Evolutionary conservation across 805 yeast genomes (phyloP).

Genomic region (Candida tallmaniae): DNA sequence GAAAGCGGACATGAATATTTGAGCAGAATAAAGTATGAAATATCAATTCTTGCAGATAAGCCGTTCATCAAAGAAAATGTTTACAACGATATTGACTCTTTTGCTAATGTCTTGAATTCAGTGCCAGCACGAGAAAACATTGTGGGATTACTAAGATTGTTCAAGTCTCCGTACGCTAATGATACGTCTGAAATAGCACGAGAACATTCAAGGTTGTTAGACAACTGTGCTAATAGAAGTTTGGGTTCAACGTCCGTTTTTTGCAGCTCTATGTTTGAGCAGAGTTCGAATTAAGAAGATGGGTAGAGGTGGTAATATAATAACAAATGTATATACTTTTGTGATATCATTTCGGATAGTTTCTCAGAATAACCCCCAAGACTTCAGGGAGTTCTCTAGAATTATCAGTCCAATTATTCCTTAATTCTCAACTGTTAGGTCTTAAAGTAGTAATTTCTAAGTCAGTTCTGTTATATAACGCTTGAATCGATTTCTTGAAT

Average conservation of each 20-base stretch:
- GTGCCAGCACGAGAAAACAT: constrained; percentile 8
- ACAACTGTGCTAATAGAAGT: constrained; percentile 12
- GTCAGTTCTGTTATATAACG: too few species aligned
- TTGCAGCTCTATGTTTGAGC: constrained; percentile 12
- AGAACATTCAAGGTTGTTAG: constrained; percentile 12
- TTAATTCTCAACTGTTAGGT: too few species aligned
- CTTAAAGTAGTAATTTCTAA: too few species aligned
- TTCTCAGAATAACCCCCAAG: too few species aligned
- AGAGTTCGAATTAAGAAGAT: too few species aligned
- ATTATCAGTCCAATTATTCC: too few species aligned
- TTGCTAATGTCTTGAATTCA: constrained; percentile 8
- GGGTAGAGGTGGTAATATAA: too few species aligned
- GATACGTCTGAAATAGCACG: constrained; percentile 12
- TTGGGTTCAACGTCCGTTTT: constrained; percentile 6
- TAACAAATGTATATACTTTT: too few species aligned
- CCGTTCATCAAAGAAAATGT: constrained; percentile 7
- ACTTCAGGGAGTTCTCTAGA: too few species aligned
- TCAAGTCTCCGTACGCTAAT: constrained; percentile 5
- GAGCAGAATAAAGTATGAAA: constrained; percentile 7
- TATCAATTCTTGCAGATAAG: constrained; percentile 9
- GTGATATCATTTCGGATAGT: too few species aligned
- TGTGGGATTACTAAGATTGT: constrained; percentile 12
- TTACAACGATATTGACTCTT: constrained; percentile 5
- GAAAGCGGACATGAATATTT: constrained; percentile 10
- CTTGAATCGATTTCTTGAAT: too few species aligned